Conservation (phyloP, 2,329 filamentous ascomycete genomes). For the Acephala macrosclerotiorum region DNA sequence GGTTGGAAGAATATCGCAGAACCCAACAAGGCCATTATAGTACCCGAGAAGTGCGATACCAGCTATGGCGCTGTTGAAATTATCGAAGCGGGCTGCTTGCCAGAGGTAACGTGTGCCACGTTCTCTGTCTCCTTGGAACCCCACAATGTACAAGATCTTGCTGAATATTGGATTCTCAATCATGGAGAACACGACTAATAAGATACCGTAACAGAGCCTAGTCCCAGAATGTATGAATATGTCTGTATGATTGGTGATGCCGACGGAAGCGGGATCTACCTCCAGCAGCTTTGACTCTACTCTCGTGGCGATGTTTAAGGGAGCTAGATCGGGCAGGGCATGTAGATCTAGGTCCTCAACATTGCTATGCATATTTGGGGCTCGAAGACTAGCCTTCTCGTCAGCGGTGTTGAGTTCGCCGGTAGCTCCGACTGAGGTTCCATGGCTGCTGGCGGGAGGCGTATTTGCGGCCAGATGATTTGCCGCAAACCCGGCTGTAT, state of each 20-base stretch:
- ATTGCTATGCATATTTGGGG: neutral
- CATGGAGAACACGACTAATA: constrained; percentile 89
- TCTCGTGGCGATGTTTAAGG: constrained; percentile 13
- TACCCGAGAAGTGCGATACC: constrained; percentile 83
- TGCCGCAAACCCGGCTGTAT: neutral
- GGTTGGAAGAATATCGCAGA: constrained; percentile 84
- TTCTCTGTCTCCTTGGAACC: constrained; percentile 88
- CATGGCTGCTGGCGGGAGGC: constrained; percentile 3
- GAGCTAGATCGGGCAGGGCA: neutral
- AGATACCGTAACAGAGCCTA: constrained; percentile 87
- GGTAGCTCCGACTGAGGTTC: constrained; percentile 10
- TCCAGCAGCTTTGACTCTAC: constrained; percentile 37
- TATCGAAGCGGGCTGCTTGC: constrained; percentile 84
- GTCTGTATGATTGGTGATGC: constrained; percentile 80
- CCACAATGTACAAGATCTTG: constrained; percentile 85
- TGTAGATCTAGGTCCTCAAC: constrained; percentile 8
- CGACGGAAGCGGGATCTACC: constrained; percentile 57
- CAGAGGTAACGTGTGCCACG: constrained; percentile 87
- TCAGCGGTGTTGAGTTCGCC: constrained; percentile 10
- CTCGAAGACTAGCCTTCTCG: constrained; percentile 23
- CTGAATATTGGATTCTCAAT: constrained; percentile 85
- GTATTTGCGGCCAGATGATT: neutral
- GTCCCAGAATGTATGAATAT: constrained; percentile 88
- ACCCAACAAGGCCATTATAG: constrained; percentile 86
- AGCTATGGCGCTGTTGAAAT: constrained; percentile 92